phyloP scores from a whole-genome alignment of 1,284 basidiomycete genomes.

The Ceratobasidium sp. region DNA sequence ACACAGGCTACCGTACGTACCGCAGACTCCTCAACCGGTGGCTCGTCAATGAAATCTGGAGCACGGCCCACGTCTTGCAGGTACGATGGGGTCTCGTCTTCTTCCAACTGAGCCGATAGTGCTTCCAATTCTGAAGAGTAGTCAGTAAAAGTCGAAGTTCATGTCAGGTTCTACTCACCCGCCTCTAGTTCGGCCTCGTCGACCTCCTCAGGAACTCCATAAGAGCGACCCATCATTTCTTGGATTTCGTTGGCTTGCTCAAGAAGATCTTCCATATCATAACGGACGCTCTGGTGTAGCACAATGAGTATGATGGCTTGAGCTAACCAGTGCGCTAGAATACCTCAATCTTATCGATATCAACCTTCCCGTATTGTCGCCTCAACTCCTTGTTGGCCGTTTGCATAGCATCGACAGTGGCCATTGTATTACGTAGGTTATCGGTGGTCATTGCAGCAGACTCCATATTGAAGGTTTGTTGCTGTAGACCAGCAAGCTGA shows the following conservation, averaged over 20 bases:
- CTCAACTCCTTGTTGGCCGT: constrained; percentile 96
- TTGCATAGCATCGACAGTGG: constrained; percentile 98
- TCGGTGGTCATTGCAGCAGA: constrained; percentile 94
- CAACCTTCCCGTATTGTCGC: constrained; percentile 96
- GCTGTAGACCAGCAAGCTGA: constrained; percentile 87
- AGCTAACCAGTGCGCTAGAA: constrained; percentile 44
- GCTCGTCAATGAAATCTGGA: constrained; percentile 88
- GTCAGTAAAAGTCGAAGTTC: too few species aligned
- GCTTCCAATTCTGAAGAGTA: constrained; percentile 89
- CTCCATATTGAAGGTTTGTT: constrained; percentile 99
- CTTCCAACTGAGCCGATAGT: constrained; percentile 76
- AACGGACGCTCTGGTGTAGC: constrained; percentile 76
- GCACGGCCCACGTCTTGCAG: constrained; percentile 80
- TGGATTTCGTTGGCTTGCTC: constrained; percentile 99
- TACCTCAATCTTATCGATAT: constrained; percentile 98
- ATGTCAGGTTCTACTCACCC: too few species aligned
- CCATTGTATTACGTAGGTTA: constrained; percentile 98
- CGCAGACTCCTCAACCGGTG: constrained; percentile 57
- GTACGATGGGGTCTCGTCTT: constrained; percentile 86
- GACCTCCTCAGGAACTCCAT: constrained; percentile 95
- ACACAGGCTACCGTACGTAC: constrained; percentile 19
- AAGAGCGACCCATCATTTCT: constrained; percentile 89
- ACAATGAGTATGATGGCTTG: constrained; percentile 19
- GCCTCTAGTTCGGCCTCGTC: constrained; percentile 98
- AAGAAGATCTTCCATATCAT: constrained; percentile 97